These are phyloP conservation scores for Coemansia asiatica DNA, from an alignment of 192 early-diverging fungal species.

Conservation along the genomic window DNA sequence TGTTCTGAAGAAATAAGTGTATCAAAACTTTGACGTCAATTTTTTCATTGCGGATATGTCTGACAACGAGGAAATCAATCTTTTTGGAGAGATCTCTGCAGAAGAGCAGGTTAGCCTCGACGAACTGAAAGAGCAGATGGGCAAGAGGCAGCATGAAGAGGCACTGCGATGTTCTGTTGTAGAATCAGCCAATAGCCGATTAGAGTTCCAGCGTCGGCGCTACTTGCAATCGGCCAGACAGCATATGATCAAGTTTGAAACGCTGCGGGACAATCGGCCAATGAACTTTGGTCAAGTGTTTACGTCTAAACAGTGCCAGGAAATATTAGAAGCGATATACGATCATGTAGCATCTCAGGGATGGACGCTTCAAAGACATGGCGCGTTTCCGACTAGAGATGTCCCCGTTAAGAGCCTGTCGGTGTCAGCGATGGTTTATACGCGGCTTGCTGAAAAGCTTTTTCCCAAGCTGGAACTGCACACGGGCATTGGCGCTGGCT, in stretches of 20 bases:
- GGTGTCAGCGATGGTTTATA: neutral
- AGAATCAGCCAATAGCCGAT: neutral
- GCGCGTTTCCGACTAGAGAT: constrained; percentile 57
- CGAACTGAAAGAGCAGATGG: constrained; percentile 3
- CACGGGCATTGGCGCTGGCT: constrained; percentile 23
- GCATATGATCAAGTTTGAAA: constrained; percentile 5
- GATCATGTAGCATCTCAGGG: neutral
- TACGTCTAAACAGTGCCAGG: constrained; percentile 15
- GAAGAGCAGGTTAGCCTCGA: constrained; percentile 21
- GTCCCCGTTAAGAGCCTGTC: constrained; percentile 33
- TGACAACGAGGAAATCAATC: constrained; percentile 23
- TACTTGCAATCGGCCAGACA: constrained; percentile 27
- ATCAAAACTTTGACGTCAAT: too few species aligned
- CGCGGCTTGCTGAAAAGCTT: constrained; percentile 10
- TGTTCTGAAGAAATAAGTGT: too few species aligned
- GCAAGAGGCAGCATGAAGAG: neutral
- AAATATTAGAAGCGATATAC: constrained; percentile 21
- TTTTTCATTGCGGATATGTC: too few species aligned
- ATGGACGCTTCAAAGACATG: constrained; percentile 55
- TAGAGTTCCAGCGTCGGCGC: constrained; percentile 20
- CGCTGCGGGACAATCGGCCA: constrained; percentile 16
- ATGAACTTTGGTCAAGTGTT: constrained; percentile 34
- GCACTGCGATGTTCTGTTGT: neutral
- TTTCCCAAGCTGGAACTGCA: constrained; percentile 25
- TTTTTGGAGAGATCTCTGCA: constrained; percentile 43